A percentile compares a stretch with the other conserved stretches of the same genome.
phyloP scores from a whole-genome alignment of 495 filamentous ascomycete genomes.

The Aspergillus steynii region DNA sequence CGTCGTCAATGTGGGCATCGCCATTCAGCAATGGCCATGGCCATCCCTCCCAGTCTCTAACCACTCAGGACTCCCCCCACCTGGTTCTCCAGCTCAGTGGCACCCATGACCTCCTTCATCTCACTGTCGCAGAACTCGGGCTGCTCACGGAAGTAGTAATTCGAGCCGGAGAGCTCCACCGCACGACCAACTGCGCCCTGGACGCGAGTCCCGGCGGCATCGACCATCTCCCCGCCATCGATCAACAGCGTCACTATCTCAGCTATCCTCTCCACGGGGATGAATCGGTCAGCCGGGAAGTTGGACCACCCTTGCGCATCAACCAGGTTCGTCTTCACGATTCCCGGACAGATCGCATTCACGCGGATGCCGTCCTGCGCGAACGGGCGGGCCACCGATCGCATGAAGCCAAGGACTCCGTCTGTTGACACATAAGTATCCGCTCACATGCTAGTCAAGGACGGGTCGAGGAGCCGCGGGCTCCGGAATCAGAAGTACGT shows the following conservation, averaged over 20 bases:
- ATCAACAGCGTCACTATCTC: slow-evolving; percentile 11
- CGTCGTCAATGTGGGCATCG: too few relatives aligned
- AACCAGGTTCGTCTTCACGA: slow-evolving; percentile 19
- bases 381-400: slow-evolving; percentile 16
- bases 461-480: neutral
- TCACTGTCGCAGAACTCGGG: slow-evolving; percentile 24
- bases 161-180: slow-evolving; percentile 17
- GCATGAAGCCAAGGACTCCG: slow-evolving; percentile 20
- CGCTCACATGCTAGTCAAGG: neutral
- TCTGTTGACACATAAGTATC: slow-evolving; percentile 4
- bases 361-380: slow-evolving; percentile 21
- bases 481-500: neutral
- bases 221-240: slow-evolving; percentile 15
- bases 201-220: slow-evolving; percentile 15
- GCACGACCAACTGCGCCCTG: slow-evolving; percentile 13
- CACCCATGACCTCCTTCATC: slow-evolving; percentile 26
- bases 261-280: slow-evolving; percentile 13
- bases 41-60: neutral
- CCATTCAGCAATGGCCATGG: neutral
- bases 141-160: slow-evolving; percentile 20
- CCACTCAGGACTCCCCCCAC: slow-evolving; percentile 21
- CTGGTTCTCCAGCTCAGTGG: slow-evolving; percentile 26
- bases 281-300: slow-evolving; percentile 11
- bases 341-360: slow-evolving; percentile 23
- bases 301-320: slow-evolving; percentile 4